These are phyloP conservation scores for Pichia paraexigua DNA, from an alignment of 805 yeast genomes.

Conservation along the genomic window DNA sequence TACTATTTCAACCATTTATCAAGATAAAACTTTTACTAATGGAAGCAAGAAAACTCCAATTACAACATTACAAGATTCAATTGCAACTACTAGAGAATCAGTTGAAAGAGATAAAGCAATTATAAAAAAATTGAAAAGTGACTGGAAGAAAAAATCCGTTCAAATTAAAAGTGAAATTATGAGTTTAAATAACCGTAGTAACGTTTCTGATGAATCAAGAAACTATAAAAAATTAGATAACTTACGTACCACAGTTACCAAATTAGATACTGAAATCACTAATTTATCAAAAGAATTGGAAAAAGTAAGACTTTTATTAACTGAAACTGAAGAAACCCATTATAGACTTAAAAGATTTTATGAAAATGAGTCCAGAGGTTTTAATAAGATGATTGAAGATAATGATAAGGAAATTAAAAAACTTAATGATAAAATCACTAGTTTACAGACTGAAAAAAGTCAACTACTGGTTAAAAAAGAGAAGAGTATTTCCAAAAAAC, in stretches of 20 bases:
- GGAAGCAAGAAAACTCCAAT: constrained; percentile 42
- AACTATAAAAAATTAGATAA: constrained; percentile 44
- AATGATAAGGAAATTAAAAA: constrained; percentile 21
- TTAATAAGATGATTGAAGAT: constrained; percentile 26
- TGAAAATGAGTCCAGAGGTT: constrained; percentile 29
- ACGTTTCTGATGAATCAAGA: constrained; percentile 50
- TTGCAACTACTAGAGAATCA: constrained; percentile 54
- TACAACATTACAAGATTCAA: constrained; percentile 56
- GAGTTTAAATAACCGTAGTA: constrained; percentile 36
- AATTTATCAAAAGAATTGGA: constrained; percentile 30
- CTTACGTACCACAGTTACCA: constrained; percentile 38
- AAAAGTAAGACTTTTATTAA: constrained; percentile 29
- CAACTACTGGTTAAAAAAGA: constrained; percentile 28
- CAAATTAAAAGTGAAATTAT: constrained; percentile 52
- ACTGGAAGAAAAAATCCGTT: constrained; percentile 45
- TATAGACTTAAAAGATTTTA: constrained; percentile 31
- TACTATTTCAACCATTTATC: constrained; percentile 30
- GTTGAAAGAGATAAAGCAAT: constrained; percentile 50
- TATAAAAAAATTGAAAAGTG: constrained; percentile 49
- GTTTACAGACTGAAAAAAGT: constrained; percentile 24
- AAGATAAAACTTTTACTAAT: constrained; percentile 26
- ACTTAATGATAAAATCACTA: constrained; percentile 17
- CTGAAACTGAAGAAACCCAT: constrained; percentile 32
- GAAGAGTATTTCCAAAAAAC: constrained; percentile 24
- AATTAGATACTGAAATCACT: constrained; percentile 31